Base-by-base conservation (phyloP, 257 asterid genomes). In the Ocimum tenuiflorum region DNA sequence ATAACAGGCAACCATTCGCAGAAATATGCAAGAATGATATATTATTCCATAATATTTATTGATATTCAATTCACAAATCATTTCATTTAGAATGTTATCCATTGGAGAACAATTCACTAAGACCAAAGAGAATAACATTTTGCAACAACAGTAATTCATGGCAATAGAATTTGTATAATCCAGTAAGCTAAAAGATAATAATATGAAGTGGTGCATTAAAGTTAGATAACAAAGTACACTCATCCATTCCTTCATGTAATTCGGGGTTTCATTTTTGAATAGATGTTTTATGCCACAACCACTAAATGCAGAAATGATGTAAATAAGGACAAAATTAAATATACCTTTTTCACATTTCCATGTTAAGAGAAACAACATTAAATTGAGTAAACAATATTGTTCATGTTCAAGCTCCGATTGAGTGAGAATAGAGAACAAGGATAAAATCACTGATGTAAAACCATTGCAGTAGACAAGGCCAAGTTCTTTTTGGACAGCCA, bases 381-480 rank as follows among this genome's bases (percentile, higher is more conserved):
- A 75, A 70, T 78, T 86, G 78, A 85, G 70, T 56, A 68, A 68
- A 74, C 91, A 73, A 81, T 80, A 69, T 64, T 90, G 97, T 71
- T 94, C 99, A 10, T 94, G 99, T 73, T 94, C 99, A 63, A 94
- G 82, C 78, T 94, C 91, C n/a, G 89, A 81, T 69, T 85, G 83
- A 49, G 76, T 68, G 72, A 94, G 87, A 68, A 80, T 80, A 53
- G 78, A 70, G 67, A 89, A 84, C 74, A 87, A 70, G 77, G 86
- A 78, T 57, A 86, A 67, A 58, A 73, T 61, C 76, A 81, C 81
- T 61, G 94, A 78, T 3, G 89, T 78, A 58, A 78, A 73, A 60
- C 80, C 86, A 29, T 82, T 69, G 51, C 71, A 57, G 73, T 76
- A 90, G 75, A 78, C 71, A 77, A 94, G 82, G 70, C 94, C 94